Evolutionary conservation across 768 basidiomycete genomes (phyloP), one percentile per base, ranked within the genome.

Genomic region (Lactifluus subvellereus): DNA sequence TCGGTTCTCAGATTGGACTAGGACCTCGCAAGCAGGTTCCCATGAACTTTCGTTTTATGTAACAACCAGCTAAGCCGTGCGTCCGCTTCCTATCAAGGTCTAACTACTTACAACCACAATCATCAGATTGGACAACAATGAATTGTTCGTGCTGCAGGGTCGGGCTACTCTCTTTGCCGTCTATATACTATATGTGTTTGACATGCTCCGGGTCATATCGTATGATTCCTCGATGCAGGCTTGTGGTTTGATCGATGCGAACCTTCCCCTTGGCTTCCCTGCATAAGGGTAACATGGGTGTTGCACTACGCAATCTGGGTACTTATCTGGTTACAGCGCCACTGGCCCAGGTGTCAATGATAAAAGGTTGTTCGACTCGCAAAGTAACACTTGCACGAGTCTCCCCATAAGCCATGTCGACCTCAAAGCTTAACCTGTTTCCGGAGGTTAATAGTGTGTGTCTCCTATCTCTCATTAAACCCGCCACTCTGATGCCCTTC

Each of bases 371-470:
- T 32, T 37, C n/a, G 11, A 30, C 3, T 49, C 38, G 14, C 18
- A 13, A 59, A 18, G 20, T 38, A 45, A 40, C 27, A 10, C 18
- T 18, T 37, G 32, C 14, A 47, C 37, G 6, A n/a, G 2, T n/a
- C 37, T 30, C 60, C 27, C 27, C 53, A 9, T 47, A 27, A 42
- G 37, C 33, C 52, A 63, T 63, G 62, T 49, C 57, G 38, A 14
- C 51, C 45, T 48, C 59, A 30, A 42, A 37, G 22, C 18, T 47
- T 11, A 40, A 54, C 53, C 32, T 42, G 30, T n/a, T 64, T 8
- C 33, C 54, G 1, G 40, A 33, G 6, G n/a, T 49, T 8, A 14
- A 32, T 22, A 22, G 27, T 32, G 59, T 64, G 45, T 40, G 59
- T 22, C 27, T 4, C 30, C 30, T 32, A 22, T 10, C 14, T 42